A percentile compares a stretch with the other conserved stretches of the same genome.
phyloP scores from a whole-genome alignment of 768 basidiomycete species.

The Rubroboletus pulcherrimus region DNA sequence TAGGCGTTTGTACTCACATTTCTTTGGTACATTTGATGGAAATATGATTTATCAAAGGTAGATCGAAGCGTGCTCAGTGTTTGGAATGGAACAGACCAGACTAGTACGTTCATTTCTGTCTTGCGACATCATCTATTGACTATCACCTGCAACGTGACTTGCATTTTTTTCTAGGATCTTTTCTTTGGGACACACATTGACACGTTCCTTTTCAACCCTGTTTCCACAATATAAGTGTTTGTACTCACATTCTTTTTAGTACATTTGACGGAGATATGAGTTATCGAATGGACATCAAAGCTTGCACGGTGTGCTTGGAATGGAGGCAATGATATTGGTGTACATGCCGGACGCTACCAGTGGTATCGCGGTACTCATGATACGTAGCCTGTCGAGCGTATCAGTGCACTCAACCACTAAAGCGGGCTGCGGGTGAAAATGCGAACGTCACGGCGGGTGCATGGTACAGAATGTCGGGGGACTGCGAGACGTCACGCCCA shows the following conservation, averaged over 20 bases:
- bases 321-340: too few species aligned
- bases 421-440: background rate
- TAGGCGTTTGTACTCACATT: slow-evolving; percentile 10
- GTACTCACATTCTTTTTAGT: too few species aligned
- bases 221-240: too few species aligned
- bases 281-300: slow-evolving; percentile 13
- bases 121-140: too few species aligned
- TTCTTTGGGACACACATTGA: too few species aligned
- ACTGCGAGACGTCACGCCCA: slow-evolving; percentile 48
- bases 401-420: background rate
- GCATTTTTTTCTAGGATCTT: too few species aligned
- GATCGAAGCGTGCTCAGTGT: slow-evolving; percentile 13
- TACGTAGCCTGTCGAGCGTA: slow-evolving; percentile 40
- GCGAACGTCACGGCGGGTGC: slow-evolving; percentile 48
- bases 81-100: slow-evolving; percentile 32
- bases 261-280: slow-evolving; percentile 10
- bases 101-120: too few species aligned
- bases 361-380: slow-evolving; percentile 51
- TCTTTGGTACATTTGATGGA: slow-evolving; percentile 2
- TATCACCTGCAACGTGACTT: slow-evolving; percentile 20
- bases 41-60: slow-evolving; percentile 8
- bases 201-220: too few species aligned
- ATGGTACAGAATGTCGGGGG: slow-evolving; percentile 51
- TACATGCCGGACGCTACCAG: too few species aligned
- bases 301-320: background rate